A percentile compares a stretch with the other conserved stretches of the same genome.
phyloP scores from a whole-genome alignment of 257 asterid genomes.

The Coffea canephora region DNA sequence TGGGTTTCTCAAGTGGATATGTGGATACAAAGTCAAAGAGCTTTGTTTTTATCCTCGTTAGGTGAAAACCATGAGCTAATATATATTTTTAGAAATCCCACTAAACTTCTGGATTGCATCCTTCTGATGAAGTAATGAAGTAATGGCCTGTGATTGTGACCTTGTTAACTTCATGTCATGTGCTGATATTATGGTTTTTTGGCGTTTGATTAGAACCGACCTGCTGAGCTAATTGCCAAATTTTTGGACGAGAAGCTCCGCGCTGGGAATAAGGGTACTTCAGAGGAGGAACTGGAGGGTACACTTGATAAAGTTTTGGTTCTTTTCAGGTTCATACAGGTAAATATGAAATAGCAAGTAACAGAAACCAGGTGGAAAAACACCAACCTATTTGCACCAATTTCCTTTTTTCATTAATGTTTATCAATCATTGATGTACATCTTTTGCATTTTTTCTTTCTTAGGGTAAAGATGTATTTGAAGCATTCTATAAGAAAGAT shows the following conservation, averaged over 20 bases:
- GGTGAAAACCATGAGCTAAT: not conserved
- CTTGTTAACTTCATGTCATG: not conserved
- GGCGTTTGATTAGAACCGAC: constrained; percentile 66
- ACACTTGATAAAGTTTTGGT: constrained; percentile 95
- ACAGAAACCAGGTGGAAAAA: not conserved
- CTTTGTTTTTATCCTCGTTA: not conserved
- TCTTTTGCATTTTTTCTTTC: not conserved
- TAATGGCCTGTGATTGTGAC: not conserved
- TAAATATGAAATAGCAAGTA: constrained; percentile 19
- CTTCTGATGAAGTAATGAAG: not conserved
- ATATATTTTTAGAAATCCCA: not conserved
- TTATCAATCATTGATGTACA: not conserved
- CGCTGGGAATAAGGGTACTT: constrained; percentile 97
- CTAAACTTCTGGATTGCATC: not conserved
- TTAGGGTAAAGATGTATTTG: constrained; percentile 54
- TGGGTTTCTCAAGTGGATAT: not conserved
- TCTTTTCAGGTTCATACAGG: constrained; percentile 96
- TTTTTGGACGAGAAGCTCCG: constrained; percentile 98
- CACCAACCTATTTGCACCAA: too few relatives aligned
- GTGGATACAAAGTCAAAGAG: not conserved
- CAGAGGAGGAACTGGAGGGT: constrained; percentile 99
- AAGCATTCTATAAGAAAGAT: constrained; percentile 56
- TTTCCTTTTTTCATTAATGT: not conserved
- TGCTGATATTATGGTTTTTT: constrained; percentile 3
- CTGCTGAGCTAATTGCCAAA: constrained; percentile 96